phyloP scores from a whole-genome alignment of 1,284 basidiomycete genomes.

The Melanopsichium pennsylvanicum region DNA sequence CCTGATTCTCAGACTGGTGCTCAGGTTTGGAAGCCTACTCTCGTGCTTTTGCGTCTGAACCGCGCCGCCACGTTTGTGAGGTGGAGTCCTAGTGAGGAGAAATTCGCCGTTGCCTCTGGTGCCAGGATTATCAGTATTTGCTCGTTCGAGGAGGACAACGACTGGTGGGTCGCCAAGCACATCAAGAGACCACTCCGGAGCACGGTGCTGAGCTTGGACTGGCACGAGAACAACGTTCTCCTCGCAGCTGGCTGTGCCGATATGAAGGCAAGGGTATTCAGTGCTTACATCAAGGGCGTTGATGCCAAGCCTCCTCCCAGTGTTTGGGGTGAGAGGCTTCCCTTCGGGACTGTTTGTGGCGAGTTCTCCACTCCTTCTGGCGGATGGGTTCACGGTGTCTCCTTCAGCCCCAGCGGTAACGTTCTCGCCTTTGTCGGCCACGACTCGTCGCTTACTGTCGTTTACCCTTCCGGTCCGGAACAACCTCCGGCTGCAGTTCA shows the following conservation, averaged over 20 bases:
- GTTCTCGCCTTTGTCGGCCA: slow-evolving; percentile 87
- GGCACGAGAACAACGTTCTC: slow-evolving; percentile 97
- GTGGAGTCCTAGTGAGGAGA: slow-evolving; percentile 97
- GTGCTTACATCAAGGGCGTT: slow-evolving; percentile 98
- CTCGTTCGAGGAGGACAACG: slow-evolving; percentile 71
- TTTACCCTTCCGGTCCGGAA: slow-evolving; percentile 60
- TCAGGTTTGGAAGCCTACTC: slow-evolving; percentile 88
- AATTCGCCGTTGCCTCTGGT: slow-evolving; percentile 97
- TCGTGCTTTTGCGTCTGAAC: slow-evolving; percentile 95
- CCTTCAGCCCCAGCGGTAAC: slow-evolving; percentile 94
- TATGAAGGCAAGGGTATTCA: slow-evolving; percentile 96
- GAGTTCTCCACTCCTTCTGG: slow-evolving; percentile 87
- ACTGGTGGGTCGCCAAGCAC: slow-evolving; percentile 99
- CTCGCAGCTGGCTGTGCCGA: slow-evolving; percentile 93
- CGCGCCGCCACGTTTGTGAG: slow-evolving; percentile 92
- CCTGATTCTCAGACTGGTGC: slow-evolving; percentile 73
- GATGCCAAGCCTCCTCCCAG: slow-evolving; percentile 86
- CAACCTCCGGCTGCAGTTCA: slow-evolving; percentile 58
- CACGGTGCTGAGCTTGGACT: slow-evolving; percentile 91
- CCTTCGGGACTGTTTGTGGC: slow-evolving; percentile 96
- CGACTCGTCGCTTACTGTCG: slow-evolving; percentile 62
- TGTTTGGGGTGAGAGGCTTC: slow-evolving; percentile 96
- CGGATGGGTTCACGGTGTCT: slow-evolving; percentile 96
- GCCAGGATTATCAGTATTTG: slow-evolving; percentile 70
- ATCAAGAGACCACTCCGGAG: slow-evolving; percentile 95